Base-by-base conservation (phyloP, 2,329 filamentous ascomycete species). In the Neocucurbitaria cava region DNA sequence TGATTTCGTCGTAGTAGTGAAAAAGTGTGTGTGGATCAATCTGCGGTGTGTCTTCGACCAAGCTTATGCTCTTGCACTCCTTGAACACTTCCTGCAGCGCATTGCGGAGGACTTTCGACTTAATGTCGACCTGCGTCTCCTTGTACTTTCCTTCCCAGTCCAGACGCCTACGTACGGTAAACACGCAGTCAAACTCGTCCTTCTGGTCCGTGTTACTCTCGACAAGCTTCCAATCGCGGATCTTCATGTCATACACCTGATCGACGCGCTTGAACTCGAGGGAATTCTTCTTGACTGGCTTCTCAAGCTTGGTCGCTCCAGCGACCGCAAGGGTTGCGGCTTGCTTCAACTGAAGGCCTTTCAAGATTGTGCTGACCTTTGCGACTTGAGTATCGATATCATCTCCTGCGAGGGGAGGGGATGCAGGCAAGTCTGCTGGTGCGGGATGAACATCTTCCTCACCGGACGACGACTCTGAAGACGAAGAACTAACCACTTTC, bases 141-240 rank as follows among this genome's bases (percentile, higher is more conserved):
- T 85, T 81, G 66, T 91, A 93, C 66, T 92, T 92, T 58, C 91
- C 91, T 64, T 95, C 90, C 85, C 86, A 91, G 72, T 93, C 89
- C 71, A 96, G 96, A 13, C 85, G 89, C 49, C 92, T 85, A 15
- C 91, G 86, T 15, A 96, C 89, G 21, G 92, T 90, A 73, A 96
- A 96, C 3, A 73, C 68, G 46, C 89, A 95, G 56, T 93, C 87
- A 73, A 92, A 93, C 62, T 90, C 85, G 48, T 86, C 82, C 23
- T 85, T 84, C n/a, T 83, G 81, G 46, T 87, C 85, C 50, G 87
- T 82, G 3, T 84, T 81, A 11, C 86, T 89, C 66, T 89, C 87
- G n/a, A 83, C 86, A 31, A 88, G 81, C 69, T 87, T 88, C 78
- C 85, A 89, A 62, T 87, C 85, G 6, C 56, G 65, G 2, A 72